Evolutionary conservation across 1,284 basidiomycete species (phyloP).

Genomic region (Papiliotrema laurentii): DNA sequence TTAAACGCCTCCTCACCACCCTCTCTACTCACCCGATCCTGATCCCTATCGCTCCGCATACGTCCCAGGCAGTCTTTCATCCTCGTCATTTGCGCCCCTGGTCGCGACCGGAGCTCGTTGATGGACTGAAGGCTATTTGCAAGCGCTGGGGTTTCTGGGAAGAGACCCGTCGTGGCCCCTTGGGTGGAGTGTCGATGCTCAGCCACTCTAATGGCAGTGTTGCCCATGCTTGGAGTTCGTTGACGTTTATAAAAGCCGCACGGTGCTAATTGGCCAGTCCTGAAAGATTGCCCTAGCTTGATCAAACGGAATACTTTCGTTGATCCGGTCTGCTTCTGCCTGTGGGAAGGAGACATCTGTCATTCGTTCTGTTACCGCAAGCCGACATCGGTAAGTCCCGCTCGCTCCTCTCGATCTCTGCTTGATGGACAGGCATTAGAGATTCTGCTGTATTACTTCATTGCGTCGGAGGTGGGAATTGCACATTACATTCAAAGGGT

Average conservation of each 20-base stretch:
- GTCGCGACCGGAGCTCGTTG: slow-evolving; percentile 58
- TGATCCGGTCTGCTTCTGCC: slow-evolving; percentile 74
- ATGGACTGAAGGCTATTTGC: slow-evolving; percentile 59
- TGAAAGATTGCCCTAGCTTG: slow-evolving; percentile 70
- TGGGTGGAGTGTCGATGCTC: slow-evolving; percentile 64
- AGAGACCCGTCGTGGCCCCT: slow-evolving; percentile 6
- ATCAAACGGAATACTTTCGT: slow-evolving; percentile 74
- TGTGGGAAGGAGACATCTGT: slow-evolving; percentile 88
- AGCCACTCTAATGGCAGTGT: slow-evolving; percentile 71
- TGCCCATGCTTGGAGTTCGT: slow-evolving; percentile 44
- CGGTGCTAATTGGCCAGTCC: slow-evolving; percentile 44
- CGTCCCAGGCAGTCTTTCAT: slow-evolving; percentile 79
- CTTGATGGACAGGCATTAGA: slow-evolving; percentile 60
- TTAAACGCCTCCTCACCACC: slow-evolving; percentile 43
- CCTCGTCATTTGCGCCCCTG: slow-evolving; percentile 66
- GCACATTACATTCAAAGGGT: slow-evolving; percentile 73
- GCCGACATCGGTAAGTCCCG: slow-evolving; percentile 55
- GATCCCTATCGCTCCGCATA: slow-evolving; percentile 74
- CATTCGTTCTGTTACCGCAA: slow-evolving; percentile 78
- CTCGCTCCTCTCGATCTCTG: neutral
- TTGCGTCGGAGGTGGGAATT: slow-evolving; percentile 76
- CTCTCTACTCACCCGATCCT: slow-evolving; percentile 69
- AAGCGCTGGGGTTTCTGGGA: slow-evolving; percentile 59
- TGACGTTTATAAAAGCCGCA: neutral
- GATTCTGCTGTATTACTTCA: slow-evolving; percentile 76